These are phyloP conservation scores for Abortiporus biennis DNA, from an alignment of 1,284 basidiomycete species.

Conservation along the genomic window DNA sequence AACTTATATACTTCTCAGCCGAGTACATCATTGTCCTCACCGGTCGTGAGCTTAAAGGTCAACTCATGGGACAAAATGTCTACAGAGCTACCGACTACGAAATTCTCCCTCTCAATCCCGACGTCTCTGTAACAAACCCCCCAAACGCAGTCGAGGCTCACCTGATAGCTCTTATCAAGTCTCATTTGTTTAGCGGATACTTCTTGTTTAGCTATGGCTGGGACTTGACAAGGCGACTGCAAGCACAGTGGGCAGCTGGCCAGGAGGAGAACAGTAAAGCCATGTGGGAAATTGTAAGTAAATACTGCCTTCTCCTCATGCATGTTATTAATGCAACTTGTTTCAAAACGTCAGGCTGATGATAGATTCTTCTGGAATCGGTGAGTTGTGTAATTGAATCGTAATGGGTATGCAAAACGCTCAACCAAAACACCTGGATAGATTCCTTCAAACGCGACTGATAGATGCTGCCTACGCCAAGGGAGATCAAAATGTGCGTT, in stretches of 20 bases:
- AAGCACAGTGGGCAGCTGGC: constrained; percentile 68
- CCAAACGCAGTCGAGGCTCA: constrained; percentile 87
- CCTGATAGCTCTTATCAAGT: constrained; percentile 80
- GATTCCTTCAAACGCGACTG: constrained; percentile 67
- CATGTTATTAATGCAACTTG: neutral
- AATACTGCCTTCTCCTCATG: neutral
- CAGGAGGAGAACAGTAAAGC: constrained; percentile 47
- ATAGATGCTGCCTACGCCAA: constrained; percentile 55
- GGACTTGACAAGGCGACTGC: constrained; percentile 86
- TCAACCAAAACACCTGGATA: too few relatives aligned
- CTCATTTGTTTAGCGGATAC: constrained; percentile 75
- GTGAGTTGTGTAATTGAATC: constrained; percentile 35
- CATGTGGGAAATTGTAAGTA: constrained; percentile 66
- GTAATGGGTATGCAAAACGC: neutral
- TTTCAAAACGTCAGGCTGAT: constrained; percentile 63
- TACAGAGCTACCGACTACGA: constrained; percentile 92
- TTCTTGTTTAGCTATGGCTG: constrained; percentile 92
- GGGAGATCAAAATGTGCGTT: constrained; percentile 54
- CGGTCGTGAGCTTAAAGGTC: constrained; percentile 73
- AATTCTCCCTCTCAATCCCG: constrained; percentile 79
- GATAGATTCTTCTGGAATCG: constrained; percentile 99
- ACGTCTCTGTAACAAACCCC: constrained; percentile 56
- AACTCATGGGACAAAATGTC: constrained; percentile 80
- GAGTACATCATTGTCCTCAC: constrained; percentile 94
- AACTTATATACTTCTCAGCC: constrained; percentile 40